Percentiles rank a stretch among this genome's conserved stretches.
phyloP scores from a whole-genome alignment of 345 rosid genomes.

The Raphanus sativus region DNA sequence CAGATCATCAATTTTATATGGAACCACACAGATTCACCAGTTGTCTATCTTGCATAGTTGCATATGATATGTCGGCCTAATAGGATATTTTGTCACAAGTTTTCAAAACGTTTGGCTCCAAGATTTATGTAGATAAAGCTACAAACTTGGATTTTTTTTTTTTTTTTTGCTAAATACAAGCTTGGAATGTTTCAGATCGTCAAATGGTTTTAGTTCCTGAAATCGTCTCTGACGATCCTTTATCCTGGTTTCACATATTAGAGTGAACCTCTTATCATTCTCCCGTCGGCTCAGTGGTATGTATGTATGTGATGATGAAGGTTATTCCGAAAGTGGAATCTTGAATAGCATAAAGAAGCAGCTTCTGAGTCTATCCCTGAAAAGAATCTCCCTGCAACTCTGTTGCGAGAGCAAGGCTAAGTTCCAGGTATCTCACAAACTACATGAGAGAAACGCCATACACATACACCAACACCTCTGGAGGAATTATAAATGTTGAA shows the following conservation, averaged over 20 bases:
- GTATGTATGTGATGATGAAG: conserved; percentile 67
- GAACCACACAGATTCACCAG: conserved; percentile 68
- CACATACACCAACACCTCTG: conserved; percentile 11
- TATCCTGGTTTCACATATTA: conserved; percentile 62
- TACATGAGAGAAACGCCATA: conserved; percentile 21
- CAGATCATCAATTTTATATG: conserved; percentile 81
- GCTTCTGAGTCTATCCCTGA: conserved; percentile 45
- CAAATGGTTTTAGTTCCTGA: conserved; percentile 56
- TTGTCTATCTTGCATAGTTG: conserved; percentile 71
- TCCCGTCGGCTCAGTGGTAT: conserved; percentile 90
- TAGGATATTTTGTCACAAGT: conserved; percentile 64
- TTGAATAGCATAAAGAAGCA: conserved; percentile 25
- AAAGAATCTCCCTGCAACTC: conserved; percentile 50
- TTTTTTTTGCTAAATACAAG: conserved; percentile 12
- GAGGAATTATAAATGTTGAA: conserved; percentile 10
- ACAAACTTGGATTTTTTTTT: conserved; percentile 51
- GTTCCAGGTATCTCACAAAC: conserved; percentile 40
- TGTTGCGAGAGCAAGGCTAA: conserved; percentile 72
- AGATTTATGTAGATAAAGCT: conserved; percentile 66
- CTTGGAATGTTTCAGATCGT: conserved; percentile 49
- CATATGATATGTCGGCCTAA: conserved; percentile 74
- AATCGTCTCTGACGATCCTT: conserved; percentile 61
- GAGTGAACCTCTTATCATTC: conserved; percentile 46
- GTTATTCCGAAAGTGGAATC: conserved; percentile 24
- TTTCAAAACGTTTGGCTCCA: conserved; percentile 68